Percentiles rank a stretch among this genome's conserved stretches.
These are phyloP conservation scores for Moringa oleifera DNA, from an alignment of 345 rosid genomes.

Conservation along the genomic window DNA sequence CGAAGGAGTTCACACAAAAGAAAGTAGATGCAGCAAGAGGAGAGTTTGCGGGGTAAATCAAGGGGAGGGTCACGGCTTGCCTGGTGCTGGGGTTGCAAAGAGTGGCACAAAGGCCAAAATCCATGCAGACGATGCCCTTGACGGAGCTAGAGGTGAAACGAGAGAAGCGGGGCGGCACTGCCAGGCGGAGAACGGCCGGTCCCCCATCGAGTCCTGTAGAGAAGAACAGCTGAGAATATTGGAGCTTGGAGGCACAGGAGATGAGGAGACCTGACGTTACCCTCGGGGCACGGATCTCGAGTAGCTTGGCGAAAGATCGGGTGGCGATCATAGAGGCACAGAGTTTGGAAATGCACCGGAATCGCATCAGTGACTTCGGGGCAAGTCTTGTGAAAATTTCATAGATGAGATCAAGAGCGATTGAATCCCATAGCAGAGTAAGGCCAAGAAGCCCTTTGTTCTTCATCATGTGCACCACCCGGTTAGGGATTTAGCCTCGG, in stretches of 20 bases:
- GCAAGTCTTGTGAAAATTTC: conserved; percentile 11
- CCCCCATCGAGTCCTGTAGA: conserved; percentile 6
- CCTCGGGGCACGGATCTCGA: neutral
- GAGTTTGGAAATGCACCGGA: conserved; percentile 12
- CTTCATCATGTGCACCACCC: neutral
- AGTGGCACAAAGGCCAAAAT: conserved; percentile 19
- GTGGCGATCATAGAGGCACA: conserved; percentile 1
- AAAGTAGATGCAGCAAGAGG: conserved; percentile 2
- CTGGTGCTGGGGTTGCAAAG: conserved; percentile 24
- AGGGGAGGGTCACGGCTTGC: conserved; percentile 2
- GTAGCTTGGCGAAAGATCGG: conserved; percentile 8
- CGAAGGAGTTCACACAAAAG: conserved; percentile 17
- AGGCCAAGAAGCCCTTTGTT: too few species aligned
- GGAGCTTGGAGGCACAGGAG: conserved; percentile 16
- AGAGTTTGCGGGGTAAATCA: conserved; percentile 3
- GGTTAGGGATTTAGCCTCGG: too few species aligned
- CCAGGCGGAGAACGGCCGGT: conserved; percentile 1
- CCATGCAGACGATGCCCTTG: conserved; percentile 20
- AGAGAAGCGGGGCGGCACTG: conserved; percentile 10
- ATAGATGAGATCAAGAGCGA: conserved; percentile 1
- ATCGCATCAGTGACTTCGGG: conserved; percentile 19
- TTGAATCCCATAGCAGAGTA: neutral
- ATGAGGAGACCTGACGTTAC: conserved; percentile 3
- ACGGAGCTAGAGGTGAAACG: conserved; percentile 17
- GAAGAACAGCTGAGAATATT: conserved; percentile 7